phyloP scores from a whole-genome alignment of 768 basidiomycete species.

The Sporobolomyces roseus region DNA sequence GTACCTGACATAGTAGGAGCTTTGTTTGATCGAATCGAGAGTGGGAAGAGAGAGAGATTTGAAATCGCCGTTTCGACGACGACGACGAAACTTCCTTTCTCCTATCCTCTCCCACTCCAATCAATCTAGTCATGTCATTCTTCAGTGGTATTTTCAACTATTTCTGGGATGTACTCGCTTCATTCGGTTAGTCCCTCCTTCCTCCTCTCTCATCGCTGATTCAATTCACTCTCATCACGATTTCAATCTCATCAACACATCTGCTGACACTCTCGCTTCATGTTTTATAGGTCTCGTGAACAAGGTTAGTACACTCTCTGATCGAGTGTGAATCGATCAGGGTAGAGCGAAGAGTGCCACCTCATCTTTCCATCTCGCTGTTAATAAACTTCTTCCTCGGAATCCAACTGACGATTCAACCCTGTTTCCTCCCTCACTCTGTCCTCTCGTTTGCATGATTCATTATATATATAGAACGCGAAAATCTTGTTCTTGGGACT shows the following conservation, averaged over 20 bases:
- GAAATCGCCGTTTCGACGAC: neutral
- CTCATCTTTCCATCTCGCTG: too few relatives aligned
- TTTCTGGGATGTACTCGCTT: slow-evolving; percentile 93
- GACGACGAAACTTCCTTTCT: neutral
- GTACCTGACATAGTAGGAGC: slow-evolving; percentile 69
- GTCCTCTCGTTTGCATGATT: neutral
- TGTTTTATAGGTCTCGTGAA: slow-evolving; percentile 42
- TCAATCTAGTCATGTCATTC: neutral
- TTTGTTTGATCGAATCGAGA: slow-evolving; percentile 10
- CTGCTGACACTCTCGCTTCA: neutral
- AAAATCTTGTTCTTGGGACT: slow-evolving; percentile 99
- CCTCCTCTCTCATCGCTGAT: neutral
- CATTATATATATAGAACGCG: slow-evolving; percentile 64
- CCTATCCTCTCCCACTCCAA: neutral
- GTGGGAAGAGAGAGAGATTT: neutral
- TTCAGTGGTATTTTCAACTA: slow-evolving; percentile 82
- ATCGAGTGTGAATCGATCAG: neutral
- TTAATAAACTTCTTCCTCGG: neutral
- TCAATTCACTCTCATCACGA: neutral
- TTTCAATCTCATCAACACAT: neutral
- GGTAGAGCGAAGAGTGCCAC: neutral
- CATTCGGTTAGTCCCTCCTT: slow-evolving; percentile 80
- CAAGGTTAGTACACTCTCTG: slow-evolving; percentile 25
- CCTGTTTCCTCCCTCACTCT: neutral
- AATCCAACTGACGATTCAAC: neutral